Percentiles rank a stretch among this genome's conserved stretches.
phyloP scores from a whole-genome alignment of 208 protist species.

The Tetramitus jugosus region DNA sequence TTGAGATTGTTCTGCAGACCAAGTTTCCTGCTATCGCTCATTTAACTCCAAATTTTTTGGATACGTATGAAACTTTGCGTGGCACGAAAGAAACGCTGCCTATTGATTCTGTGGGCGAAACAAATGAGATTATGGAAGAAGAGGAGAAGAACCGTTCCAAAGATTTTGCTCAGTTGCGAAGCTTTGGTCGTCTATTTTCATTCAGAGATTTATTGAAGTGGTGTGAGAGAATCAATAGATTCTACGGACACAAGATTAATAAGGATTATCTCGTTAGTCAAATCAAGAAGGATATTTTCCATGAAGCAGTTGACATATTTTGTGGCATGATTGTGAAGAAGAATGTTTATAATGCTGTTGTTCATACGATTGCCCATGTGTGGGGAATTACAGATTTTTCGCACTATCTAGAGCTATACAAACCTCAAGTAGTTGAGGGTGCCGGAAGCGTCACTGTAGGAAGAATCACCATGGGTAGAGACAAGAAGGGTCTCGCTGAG shows the following conservation, averaged over 20 bases:
- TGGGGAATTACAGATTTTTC: slow-evolving; percentile 23
- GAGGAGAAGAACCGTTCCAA: not conserved
- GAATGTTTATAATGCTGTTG: slow-evolving; percentile 16
- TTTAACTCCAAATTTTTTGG: slow-evolving; percentile 42
- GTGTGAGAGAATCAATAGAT: slow-evolving; percentile 60
- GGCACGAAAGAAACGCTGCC: not conserved
- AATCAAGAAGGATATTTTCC: slow-evolving; percentile 65
- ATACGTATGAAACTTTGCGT: slow-evolving; percentile 31
- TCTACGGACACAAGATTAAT: slow-evolving; percentile 31
- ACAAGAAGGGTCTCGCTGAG: slow-evolving; percentile 48
- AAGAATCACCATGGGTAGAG: slow-evolving; percentile 51
- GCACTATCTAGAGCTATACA: not conserved
- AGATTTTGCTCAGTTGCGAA: not conserved
- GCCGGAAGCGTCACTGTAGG: slow-evolving; percentile 55
- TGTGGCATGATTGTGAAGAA: slow-evolving; percentile 37
- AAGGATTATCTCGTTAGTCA: slow-evolving; percentile 57
- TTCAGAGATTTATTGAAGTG: slow-evolving; percentile 83
- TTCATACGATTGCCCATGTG: not conserved
- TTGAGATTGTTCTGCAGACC: slow-evolving; percentile 33
- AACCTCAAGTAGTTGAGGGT: slow-evolving; percentile 53
- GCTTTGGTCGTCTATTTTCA: slow-evolving; percentile 39
- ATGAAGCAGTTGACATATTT: slow-evolving; percentile 85
- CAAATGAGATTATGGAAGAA: not conserved
- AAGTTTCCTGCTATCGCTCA: slow-evolving; percentile 33
- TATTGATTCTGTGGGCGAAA: not conserved